Conservation (phyloP, 225 moss, liverwort and hornwort genomes). For the Pseudoscleropodium purum region DNA sequence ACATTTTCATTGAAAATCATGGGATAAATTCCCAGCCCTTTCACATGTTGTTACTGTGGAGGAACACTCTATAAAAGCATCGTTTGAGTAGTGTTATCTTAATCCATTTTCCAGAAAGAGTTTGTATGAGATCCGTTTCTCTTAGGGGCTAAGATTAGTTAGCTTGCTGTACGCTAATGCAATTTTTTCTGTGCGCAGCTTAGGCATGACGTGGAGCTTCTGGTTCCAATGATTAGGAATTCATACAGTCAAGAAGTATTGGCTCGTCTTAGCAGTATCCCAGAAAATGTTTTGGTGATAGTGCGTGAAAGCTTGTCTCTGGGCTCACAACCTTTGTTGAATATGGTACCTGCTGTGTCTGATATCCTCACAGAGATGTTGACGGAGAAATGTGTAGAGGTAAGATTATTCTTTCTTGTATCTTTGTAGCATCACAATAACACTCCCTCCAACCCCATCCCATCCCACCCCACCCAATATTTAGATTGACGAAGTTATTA, state of each 20-base stretch:
- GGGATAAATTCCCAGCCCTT: not conserved
- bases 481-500: not conserved
- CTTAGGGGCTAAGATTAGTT: not conserved
- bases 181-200: conserved; percentile 31
- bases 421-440: not conserved
- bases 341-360: conserved; percentile 40
- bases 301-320: conserved; percentile 54
- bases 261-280: conserved; percentile 23
- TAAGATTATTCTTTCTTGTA: conserved; percentile 11
- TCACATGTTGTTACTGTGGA: not conserved
- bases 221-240: conserved; percentile 45
- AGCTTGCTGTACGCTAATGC: not conserved
- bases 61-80: not conserved
- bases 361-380: conserved; percentile 68
- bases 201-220: conserved; percentile 58
- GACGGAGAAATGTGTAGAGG: conserved; percentile 80
- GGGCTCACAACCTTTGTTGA: conserved; percentile 49
- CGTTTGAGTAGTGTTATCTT: not conserved
- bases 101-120: not conserved
- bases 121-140: not conserved
- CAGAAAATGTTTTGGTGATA: conserved; percentile 22
- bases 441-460: not conserved
- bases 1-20: not conserved
- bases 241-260: conserved; percentile 39
- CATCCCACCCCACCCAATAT: not conserved